These are phyloP conservation scores for Zygoascus tannicola DNA, from an alignment of 805 yeast species.

Conservation along the genomic window DNA sequence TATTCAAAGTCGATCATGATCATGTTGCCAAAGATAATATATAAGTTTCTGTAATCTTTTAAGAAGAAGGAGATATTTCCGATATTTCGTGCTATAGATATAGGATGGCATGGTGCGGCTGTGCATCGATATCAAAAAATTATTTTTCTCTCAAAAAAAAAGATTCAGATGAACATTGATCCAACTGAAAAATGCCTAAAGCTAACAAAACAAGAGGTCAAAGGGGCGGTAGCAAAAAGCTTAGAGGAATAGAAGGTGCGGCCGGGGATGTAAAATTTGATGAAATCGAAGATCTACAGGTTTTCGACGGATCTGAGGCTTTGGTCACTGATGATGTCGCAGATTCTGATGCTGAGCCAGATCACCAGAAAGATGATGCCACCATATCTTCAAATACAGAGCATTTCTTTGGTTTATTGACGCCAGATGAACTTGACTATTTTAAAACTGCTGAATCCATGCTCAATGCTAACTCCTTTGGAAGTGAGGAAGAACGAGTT, in stretches of 20 bases:
- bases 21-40: too few relatives aligned
- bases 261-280: conserved; percentile 11
- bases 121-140: too few relatives aligned
- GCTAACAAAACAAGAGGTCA: conserved; percentile 5
- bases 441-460: conserved; percentile 90
- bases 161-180: too few relatives aligned
- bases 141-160: too few relatives aligned
- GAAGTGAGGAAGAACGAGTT: conserved; percentile 56
- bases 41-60: too few relatives aligned
- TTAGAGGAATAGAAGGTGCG: conserved; percentile 1
- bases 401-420: conserved; percentile 80
- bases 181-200: conserved; percentile 6
- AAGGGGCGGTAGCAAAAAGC: conserved; percentile 3
- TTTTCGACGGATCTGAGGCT: conserved; percentile 4
- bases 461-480: conserved; percentile 70
- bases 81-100: too few relatives aligned
- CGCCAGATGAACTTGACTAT: conserved; percentile 75
- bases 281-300: conserved; percentile 16
- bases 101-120: too few relatives aligned
- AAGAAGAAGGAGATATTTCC: too few relatives aligned
- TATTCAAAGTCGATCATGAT: too few relatives aligned
- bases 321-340: conserved; percentile 25
- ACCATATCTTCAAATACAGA: conserved; percentile 13
- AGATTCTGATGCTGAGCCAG: conserved; percentile 6
- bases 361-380: conserved; percentile 8